Conservation (phyloP, 2,329 filamentous ascomycete genomes). For the Sarocladium kiliense region DNA sequence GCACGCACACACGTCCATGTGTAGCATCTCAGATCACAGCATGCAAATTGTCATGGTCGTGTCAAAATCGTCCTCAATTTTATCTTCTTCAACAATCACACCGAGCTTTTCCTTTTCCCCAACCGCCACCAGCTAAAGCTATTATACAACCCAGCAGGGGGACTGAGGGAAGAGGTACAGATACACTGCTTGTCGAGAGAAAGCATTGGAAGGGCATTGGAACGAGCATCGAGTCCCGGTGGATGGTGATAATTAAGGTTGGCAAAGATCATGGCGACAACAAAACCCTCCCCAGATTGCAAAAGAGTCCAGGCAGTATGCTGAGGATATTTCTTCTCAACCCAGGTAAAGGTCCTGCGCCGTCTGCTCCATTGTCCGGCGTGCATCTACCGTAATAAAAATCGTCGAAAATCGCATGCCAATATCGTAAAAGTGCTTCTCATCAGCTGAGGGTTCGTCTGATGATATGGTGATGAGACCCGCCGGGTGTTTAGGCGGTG, state of each 20-base stretch:
- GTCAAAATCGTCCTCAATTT: slow-evolving; percentile 21
- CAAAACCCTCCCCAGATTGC: slow-evolving; percentile 4
- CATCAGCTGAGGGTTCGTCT: slow-evolving; percentile 15
- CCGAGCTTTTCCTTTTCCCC: slow-evolving; percentile 25
- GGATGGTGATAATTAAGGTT: slow-evolving; percentile 9
- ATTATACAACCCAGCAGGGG: slow-evolving; percentile 31
- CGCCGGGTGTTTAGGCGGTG: slow-evolving; percentile 24
- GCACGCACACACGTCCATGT: no score
- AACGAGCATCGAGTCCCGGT: slow-evolving; percentile 8
- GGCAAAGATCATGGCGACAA: background rate
- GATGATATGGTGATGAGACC: background rate
- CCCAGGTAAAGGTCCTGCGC: slow-evolving; percentile 18
- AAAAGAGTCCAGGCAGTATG: slow-evolving; percentile 18
- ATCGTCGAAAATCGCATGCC: slow-evolving; percentile 33
- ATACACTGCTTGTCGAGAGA: slow-evolving; percentile 20
- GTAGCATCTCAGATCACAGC: background rate
- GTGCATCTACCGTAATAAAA: slow-evolving; percentile 32
- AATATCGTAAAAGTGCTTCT: slow-evolving; percentile 31
- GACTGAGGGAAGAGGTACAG: slow-evolving; percentile 24
- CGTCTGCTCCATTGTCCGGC: slow-evolving; percentile 14
- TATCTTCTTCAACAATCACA: slow-evolving; percentile 24
- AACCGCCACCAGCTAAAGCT: slow-evolving; percentile 25
- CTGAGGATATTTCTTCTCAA: slow-evolving; percentile 19
- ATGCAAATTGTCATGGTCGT: background rate
- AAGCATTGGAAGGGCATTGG: slow-evolving; percentile 10